Percentiles rank a stretch among this genome's conserved stretches.
Conservation (phyloP, 2,329 filamentous ascomycete species). For the Chaetomiaceae sp. region DNA sequence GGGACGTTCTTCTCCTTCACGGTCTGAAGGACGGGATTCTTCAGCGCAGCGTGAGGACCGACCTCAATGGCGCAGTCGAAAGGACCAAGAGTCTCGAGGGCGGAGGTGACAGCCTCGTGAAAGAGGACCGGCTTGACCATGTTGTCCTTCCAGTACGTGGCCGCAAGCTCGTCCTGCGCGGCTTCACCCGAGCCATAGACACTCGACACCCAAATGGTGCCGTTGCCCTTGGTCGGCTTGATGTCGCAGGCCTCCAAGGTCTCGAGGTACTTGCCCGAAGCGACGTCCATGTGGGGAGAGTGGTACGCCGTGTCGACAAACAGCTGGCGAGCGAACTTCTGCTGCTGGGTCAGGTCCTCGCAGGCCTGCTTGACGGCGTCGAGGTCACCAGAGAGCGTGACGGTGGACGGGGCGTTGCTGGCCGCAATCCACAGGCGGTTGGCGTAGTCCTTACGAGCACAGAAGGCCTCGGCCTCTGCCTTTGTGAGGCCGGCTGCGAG, state of each 20-base stretch:
- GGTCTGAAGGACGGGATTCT: slow-evolving; percentile 36
- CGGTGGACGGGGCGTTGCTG: slow-evolving; percentile 31
- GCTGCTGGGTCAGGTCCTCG: slow-evolving; percentile 20
- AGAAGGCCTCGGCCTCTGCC: slow-evolving; percentile 28
- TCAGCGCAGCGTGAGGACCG: slow-evolving; percentile 43
- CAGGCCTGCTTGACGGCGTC: slow-evolving; percentile 28
- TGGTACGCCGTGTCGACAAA: slow-evolving; percentile 46
- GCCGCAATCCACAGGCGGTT: slow-evolving; percentile 31
- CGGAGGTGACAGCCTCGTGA: slow-evolving; percentile 35
- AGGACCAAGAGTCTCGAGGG: slow-evolving; percentile 22
- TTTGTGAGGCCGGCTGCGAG: slow-evolving; percentile 32
- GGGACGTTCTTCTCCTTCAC: slow-evolving; percentile 25
- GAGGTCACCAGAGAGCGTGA: slow-evolving; percentile 36
- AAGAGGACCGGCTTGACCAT: slow-evolving; percentile 43
- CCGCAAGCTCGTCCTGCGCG: slow-evolving; percentile 18
- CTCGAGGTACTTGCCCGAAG: slow-evolving; percentile 34
- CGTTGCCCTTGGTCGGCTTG: slow-evolving; percentile 25
- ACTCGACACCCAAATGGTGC: slow-evolving; percentile 38
- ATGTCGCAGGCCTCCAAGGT: slow-evolving; percentile 31
- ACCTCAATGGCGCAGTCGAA: slow-evolving; percentile 41
- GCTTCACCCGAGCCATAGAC: slow-evolving; percentile 29
- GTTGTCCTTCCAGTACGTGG: slow-evolving; percentile 43
- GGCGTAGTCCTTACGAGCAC: slow-evolving; percentile 22
- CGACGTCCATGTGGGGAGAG: slow-evolving; percentile 42
- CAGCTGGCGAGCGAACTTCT: slow-evolving; percentile 35